Conservation (phyloP, 345 rosid species). For the Eucalyptus decipiens region DNA sequence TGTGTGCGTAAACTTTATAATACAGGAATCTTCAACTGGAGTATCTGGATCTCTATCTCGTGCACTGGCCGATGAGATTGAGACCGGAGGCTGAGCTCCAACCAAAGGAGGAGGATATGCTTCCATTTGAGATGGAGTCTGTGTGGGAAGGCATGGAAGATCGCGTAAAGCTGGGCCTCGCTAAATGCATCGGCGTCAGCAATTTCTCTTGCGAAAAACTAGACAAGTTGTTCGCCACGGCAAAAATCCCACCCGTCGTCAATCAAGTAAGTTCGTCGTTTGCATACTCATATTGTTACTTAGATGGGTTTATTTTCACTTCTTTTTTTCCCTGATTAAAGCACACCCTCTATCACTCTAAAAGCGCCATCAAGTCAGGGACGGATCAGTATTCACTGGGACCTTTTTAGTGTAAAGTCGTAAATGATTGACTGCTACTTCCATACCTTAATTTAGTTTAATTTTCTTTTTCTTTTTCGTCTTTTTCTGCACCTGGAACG, state of each 20-base stretch:
- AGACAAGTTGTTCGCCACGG: background rate
- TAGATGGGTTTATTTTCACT: background rate
- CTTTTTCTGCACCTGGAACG: background rate
- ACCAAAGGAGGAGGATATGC: background rate
- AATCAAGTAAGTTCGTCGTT: conserved; percentile 5
- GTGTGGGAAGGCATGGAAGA: conserved; percentile 4
- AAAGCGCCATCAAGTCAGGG: background rate
- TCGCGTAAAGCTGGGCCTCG: conserved; percentile 1
- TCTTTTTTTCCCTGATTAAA: background rate
- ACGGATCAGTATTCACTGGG: background rate
- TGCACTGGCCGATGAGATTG: conserved; percentile 2
- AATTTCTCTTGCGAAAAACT: conserved; percentile 9
- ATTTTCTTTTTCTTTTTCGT: background rate
- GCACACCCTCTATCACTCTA: background rate
- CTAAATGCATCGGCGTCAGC: conserved; percentile 2
- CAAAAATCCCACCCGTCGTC: conserved; percentile 5
- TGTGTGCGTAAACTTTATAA: background rate
- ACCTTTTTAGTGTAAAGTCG: background rate
- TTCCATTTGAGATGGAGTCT: background rate
- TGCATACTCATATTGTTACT: background rate
- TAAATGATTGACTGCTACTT: background rate
- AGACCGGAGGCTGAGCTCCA: background rate
- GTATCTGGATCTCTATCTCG: background rate
- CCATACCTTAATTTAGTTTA: background rate
- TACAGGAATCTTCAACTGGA: conserved; percentile 1